Base-by-base conservation (phyloP, 1,284 basidiomycete species). In the Cryptococcus sp. region DNA sequence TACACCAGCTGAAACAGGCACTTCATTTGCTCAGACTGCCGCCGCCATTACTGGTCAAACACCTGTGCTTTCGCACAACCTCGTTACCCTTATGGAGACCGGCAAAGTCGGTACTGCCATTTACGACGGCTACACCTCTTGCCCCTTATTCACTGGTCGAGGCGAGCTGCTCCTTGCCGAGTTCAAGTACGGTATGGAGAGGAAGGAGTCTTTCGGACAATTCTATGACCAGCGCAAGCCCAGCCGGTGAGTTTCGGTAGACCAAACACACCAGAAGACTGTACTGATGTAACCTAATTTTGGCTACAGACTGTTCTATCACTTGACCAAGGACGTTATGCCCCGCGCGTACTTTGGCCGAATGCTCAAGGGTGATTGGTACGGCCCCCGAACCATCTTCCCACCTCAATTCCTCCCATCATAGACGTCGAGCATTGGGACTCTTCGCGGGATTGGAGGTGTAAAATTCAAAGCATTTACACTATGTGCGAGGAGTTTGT, bases 41-140 rank as follows among this genome's bases (percentile, higher is more conserved):
- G 94, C 95, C 2, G 95, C 94, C 1, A 89, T 97, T 70, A 93
- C 90, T 1, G 86, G 85, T 0, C 91, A 99, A 76, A 87, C 90
- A 0, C 95, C 95, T n/a, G 88, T 99, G 2, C 82, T 98, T 50
- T 86, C 89, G 1, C 89, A 95, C 78, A 99, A 98, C 79, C 77
- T 97, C 51, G 87, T 86, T 75, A 84, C 85, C 34, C 79, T 89
- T 45, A 80, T 92, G 70, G 83, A 87, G 64, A 87, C 83, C 0
- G 90, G 89, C 51, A 84, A 85, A 66, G 74, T 90, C 50, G 83
- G 85, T 25, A 70, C 74, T 43, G 91, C 89, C 1, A 77, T 69
- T 46, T 92, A 95, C 71, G 86, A 90, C 73, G 90, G 91, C 10
- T 93, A 93, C 78, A 89, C 74, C 29, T 74, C 68, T 19, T 79